Evolutionary conservation across 495 filamentous ascomycete species (phyloP), one percentile per base, ranked within the genome.

Genomic region (Neurospora sp.): DNA sequence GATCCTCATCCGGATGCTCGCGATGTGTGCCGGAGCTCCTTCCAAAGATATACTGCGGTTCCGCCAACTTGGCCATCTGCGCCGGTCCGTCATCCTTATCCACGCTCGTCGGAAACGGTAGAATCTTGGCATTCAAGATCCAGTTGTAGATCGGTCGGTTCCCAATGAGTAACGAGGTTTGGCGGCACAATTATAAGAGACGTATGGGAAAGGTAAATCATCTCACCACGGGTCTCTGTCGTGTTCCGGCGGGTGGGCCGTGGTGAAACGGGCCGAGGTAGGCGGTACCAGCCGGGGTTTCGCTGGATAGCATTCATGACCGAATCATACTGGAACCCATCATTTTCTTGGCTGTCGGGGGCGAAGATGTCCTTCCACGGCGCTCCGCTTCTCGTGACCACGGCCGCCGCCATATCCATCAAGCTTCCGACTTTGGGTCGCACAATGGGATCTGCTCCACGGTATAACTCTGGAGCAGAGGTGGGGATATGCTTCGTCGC

Each of bases 81-180:
- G 81, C 82, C 19, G 80, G 73, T 31, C 86, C 85, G 10, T 62
- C 66, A 10, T 69, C 66, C 1, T 15, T 70, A 24, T 38, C 54
- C 19, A 39, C 71, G 70, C 89, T 86, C 15, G 81, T 80, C 1
- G 81, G 78, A 74, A 96, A 84, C 0, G 86, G 84, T 7, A 93
- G 79, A 72, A 95, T 91, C 37, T 83, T 82, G 17, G 92, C 89
- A 37, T 92, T 89, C 74, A 90, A 83, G 48, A 98, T 94, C 80
- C 96, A 96, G 38, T 89, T 84, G 73, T 88, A 91, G 82, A 98
- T 94, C 5, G 86, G 85, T 11, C 81, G 82, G 76, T 40, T 84
- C 83, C 91, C 91, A 93, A 75, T 93, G 91, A 71, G 86, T 82
- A n/a, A 92, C 83, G 15, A 93, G 84, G 76, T 93, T 93, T 7